These are phyloP conservation scores for Termitomyces sp. DNA, from an alignment of 768 basidiomycete genomes.

Conservation along the genomic window DNA sequence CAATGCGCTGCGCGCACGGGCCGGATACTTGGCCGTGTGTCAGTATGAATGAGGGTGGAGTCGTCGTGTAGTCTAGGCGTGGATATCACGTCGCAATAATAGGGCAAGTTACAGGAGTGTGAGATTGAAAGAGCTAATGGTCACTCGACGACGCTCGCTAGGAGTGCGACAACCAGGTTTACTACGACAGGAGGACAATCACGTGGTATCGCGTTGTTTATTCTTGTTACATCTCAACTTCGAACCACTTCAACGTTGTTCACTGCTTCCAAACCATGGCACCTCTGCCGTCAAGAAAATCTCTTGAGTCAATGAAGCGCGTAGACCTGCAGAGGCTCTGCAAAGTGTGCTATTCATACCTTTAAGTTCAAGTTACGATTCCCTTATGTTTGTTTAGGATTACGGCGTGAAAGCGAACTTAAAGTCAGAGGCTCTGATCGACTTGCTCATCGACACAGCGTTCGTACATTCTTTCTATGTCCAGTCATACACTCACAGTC, in stretches of 20 bases:
- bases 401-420: slow-evolving; percentile 79
- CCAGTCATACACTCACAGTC: background rate
- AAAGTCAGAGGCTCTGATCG: slow-evolving; percentile 75
- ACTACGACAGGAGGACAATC: too few relatives aligned
- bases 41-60: background rate
- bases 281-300: slow-evolving; percentile 33
- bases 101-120: background rate
- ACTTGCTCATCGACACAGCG: slow-evolving; percentile 60
- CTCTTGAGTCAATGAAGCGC: slow-evolving; percentile 40
- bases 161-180: too few relatives aligned
- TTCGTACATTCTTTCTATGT: slow-evolving; percentile 18
- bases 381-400: slow-evolving; percentile 40
- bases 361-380: background rate
- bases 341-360: slow-evolving; percentile 40
- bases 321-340: slow-evolving; percentile 57
- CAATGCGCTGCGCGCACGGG: background rate
- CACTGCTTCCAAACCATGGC: slow-evolving; percentile 25
- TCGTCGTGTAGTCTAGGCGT: background rate
- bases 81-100: background rate
- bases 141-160: too few relatives aligned
- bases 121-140: background rate
- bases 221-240: slow-evolving; percentile 11
- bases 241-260: slow-evolving; percentile 15
- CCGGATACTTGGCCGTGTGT: background rate
- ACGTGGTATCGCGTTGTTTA: slow-evolving; percentile 21